Base-by-base conservation (phyloP, 768 basidiomycete species). In the Postia placenta region DNA sequence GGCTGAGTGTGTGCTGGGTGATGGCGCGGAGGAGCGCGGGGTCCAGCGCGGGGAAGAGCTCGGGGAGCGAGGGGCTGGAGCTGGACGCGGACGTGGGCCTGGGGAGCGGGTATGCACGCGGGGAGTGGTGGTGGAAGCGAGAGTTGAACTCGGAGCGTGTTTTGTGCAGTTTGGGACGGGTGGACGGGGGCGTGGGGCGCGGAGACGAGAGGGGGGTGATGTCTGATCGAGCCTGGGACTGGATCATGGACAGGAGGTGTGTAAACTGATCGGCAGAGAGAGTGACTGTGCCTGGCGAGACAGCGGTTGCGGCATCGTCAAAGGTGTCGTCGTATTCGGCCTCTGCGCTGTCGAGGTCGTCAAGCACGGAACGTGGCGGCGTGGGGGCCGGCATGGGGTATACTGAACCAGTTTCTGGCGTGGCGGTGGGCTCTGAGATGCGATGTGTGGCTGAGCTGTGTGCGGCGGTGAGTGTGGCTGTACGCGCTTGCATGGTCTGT, bases 141-240 rank as follows among this genome's bases (percentile, higher is more conserved):
- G 43, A 14, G 44, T 15, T 24, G 47, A 26, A 14, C 20, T 20
- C 20, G 42, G 42, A 15, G 42, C 26, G 23, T 12, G 42, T 26
- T 14, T 19, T 25, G 42, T 26, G 45, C 25, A 46, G 19, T 11
- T 11, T 5, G 11, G 19, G 42, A 23, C 25, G 42, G 19, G 17
- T 15, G 25, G 11, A 26, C 4, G 20, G 12, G 11, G 24, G 20
- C 12, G 39, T n/a, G 40, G 4, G 24, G 22, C 40, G 25, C 19
- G 30, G 23, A 27, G n/a, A 27, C 50, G 56, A 38, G 47, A 47
- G 11, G 51, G 43, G 43, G 22, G 36, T 17, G 56, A 47, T 3
- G n/a, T n/a, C n/a, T n/a, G n/a, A n/a, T n/a, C n/a, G n/a, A 52
- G 54, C n/a, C 52, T 48, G 24, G 62, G 51, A 52, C 50, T 49